Percentiles rank a stretch among this genome's conserved stretches.
phyloP scores from a whole-genome alignment of 352 stramenopile genomes.

The Globisporangium sylvaticum region DNA sequence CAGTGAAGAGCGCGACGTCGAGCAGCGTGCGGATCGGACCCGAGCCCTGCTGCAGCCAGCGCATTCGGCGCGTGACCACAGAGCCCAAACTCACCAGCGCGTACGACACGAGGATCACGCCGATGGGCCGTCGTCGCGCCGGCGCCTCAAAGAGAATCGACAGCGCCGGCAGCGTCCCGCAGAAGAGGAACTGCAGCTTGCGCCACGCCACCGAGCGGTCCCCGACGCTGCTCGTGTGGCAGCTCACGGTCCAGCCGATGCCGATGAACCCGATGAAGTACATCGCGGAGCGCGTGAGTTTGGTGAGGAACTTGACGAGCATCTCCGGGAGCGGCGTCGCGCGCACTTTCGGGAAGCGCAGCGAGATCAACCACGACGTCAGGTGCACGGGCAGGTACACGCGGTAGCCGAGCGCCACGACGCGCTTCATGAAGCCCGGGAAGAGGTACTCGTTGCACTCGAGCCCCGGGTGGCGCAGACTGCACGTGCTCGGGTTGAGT shows the following conservation, averaged over 20 bases:
- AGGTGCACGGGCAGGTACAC: constrained; percentile 61
- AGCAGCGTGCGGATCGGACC: constrained; percentile 28
- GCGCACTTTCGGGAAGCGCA: constrained; percentile 39
- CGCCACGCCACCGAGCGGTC: constrained; percentile 38
- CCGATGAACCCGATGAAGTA: constrained; percentile 56
- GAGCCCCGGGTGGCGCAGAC: constrained; percentile 35
- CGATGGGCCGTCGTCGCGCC: constrained; percentile 41
- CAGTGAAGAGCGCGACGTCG: constrained; percentile 32
- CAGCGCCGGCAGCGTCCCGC: constrained; percentile 38
- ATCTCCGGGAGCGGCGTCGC: constrained; percentile 27
- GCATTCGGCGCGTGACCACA: constrained; percentile 29
- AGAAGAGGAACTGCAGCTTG: constrained; percentile 52
- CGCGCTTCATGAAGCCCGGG: constrained; percentile 33
- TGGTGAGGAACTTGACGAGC: constrained; percentile 25
- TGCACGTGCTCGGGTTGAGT: constrained; percentile 46
- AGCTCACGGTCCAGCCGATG: constrained; percentile 45
- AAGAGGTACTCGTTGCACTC: constrained; percentile 40
- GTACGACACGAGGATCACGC: constrained; percentile 61
- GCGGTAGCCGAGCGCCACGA: constrained; percentile 33
- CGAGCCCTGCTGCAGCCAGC: constrained; percentile 33
- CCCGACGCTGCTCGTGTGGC: constrained; percentile 34
- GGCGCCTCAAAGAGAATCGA: constrained; percentile 53
- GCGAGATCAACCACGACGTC: constrained; percentile 40
- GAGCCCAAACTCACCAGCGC: constrained; percentile 47
- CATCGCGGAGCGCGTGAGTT: constrained; percentile 41